These are phyloP conservation scores for Sclerotinia trifoliorum DNA, from an alignment of 2,329 filamentous ascomycete species.

Conservation along the genomic window DNA sequence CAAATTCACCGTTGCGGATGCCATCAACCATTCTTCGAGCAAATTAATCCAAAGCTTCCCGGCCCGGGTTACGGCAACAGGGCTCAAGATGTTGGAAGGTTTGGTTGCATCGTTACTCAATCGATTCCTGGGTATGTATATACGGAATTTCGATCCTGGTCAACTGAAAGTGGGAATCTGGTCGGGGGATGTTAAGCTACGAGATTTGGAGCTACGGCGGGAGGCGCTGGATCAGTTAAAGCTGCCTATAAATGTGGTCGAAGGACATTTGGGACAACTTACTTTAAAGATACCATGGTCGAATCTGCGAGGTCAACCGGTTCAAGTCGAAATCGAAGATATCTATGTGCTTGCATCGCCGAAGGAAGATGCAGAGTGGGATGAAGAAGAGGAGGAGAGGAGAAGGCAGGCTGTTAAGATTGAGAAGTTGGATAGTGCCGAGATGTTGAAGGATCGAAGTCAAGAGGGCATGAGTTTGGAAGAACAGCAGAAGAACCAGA, in stretches of 20 bases:
- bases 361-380: conserved; percentile 90
- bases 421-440: conserved; percentile 96
- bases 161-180: conserved; percentile 99
- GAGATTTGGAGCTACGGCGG: conserved; percentile 84
- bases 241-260: conserved; percentile 92
- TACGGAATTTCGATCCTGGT: conserved; percentile 97
- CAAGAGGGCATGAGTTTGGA: conserved; percentile 92
- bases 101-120: conserved; percentile 96
- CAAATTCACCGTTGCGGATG: conserved; percentile 29
- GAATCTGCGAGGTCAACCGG: conserved; percentile 88
- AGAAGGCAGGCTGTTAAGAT: conserved; percentile 92
- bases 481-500: conserved; percentile 96
- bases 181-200: conserved; percentile 96
- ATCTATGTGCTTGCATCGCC: conserved; percentile 93
- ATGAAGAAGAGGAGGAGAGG: conserved; percentile 86
- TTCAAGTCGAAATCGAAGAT: conserved; percentile 94
- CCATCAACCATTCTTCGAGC: conserved; percentile 24
- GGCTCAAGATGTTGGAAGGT: conserved; percentile 85
- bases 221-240: conserved; percentile 97
- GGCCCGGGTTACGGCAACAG: conserved; percentile 71
- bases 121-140: conserved; percentile 99
- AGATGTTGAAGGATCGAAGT: conserved; percentile 87
- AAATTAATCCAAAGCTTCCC: conserved; percentile 43
- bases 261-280: conserved; percentile 89
- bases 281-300: conserved; percentile 97